Evolutionary conservation across 495 filamentous ascomycete species (phyloP).

Genomic region (Usnea hakonensis): DNA sequence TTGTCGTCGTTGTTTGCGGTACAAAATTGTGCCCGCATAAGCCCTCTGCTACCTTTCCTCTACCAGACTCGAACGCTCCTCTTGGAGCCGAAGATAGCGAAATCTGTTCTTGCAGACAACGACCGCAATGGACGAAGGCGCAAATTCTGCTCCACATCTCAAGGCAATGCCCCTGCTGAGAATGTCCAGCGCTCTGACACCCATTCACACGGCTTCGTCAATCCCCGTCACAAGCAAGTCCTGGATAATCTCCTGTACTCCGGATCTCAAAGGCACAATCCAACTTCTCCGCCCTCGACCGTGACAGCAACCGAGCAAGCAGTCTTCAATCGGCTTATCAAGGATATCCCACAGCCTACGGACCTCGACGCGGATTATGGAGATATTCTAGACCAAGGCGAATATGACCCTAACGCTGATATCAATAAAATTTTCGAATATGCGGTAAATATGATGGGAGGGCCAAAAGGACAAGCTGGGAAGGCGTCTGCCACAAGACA

Average conservation of each 20-base stretch:
- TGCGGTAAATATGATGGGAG: conserved; percentile 11
- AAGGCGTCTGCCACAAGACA: background rate
- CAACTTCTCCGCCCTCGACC: conserved; percentile 32
- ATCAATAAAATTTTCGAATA: conserved; percentile 22
- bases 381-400: conserved; percentile 6
- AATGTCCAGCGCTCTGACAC: conserved; percentile 12
- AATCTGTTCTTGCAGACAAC: background rate
- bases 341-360: conserved; percentile 36
- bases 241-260: background rate
- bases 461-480: background rate
- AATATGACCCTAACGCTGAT: conserved; percentile 9
- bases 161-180: background rate
- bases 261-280: background rate
- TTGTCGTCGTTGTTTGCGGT: background rate
- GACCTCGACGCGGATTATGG: conserved; percentile 15
- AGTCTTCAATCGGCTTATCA: conserved; percentile 53
- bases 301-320: conserved; percentile 49
- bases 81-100: conserved; percentile 13
- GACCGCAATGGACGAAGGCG: background rate
- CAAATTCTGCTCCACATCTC: conserved; percentile 13
- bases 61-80: conserved; percentile 61
- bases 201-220: background rate
- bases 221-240: background rate
- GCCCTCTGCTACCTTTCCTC: conserved; percentile 50
- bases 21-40: background rate